Evolutionary conservation across 75 land plant genomes (phyloP), one percentile per base, ranked within the genome.

Genomic region (Ceratopteris richardii): DNA sequence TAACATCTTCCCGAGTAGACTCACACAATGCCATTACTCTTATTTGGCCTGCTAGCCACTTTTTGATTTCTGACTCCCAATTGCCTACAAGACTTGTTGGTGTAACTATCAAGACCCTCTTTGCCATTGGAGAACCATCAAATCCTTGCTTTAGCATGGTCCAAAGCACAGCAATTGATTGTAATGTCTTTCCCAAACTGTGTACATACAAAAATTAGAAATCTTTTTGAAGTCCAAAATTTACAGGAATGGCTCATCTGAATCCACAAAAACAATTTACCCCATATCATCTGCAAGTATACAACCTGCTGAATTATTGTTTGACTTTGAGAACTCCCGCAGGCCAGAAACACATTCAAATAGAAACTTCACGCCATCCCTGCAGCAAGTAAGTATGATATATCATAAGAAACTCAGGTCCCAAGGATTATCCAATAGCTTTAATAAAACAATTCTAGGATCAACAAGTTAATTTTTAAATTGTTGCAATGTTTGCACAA

Each of bases 241-340:
- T n/a, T n/a, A n/a, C n/a, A n/a, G n/a, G n/a, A n/a, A 4, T 33
- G 37, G 37, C 37, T 33, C 37, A 33, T 3, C 37, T 33, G 37
- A 33, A 54, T 4, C 1, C 7, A 16, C 4, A 54, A 54, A 5
- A 4, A 46, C 3, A 17, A 22, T 17, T 54, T 21, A 93, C 98
- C 98, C 98, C 98, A 94, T 94, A 74, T 94, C 98, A 83, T 94
- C 98, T 25, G 98, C 98, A 22, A 94, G 78, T 61, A 94, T 94
- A 65, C 98, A 94, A 27, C 98, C 98, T 58, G 67, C 62, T 53
- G 81, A 54, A 44, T 25, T 75, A 16, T 67, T 57, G 41, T 62
- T 68, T 30, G 64, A n/a, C 53, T 70, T 77, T 24, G 67, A 72
- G 29, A 70, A 70, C 6, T 70, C 72, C 26, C 79, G 77, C 43